Evolutionary conservation across 768 basidiomycete genomes (phyloP), one percentile per base, ranked within the genome.

Genomic region (Macrolepiota fuliginosa): DNA sequence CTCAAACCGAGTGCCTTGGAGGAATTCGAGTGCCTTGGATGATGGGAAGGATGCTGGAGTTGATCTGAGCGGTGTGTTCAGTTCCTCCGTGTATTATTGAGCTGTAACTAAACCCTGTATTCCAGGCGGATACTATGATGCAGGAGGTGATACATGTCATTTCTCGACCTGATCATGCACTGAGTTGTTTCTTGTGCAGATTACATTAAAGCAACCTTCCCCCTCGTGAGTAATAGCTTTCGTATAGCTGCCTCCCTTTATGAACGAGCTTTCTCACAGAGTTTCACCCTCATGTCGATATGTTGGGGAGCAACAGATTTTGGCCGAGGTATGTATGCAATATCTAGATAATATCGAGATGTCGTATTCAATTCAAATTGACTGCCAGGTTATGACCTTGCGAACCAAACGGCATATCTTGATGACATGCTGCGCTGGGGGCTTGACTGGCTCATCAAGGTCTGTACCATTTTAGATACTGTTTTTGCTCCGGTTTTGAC

Each of bases 381-480:
- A 53, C 15, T 49, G 11, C 19, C 56, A 89, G 91, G 90, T 15
- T 97, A 95, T 69, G 92, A 94, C 65, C 66, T 85, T 54, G 86
- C 92, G 56, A 91, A 92, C 56, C 94, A 96, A 74, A 93, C 94
- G 0, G 83, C 86, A 2, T 97, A 96, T 72, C 84, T 97, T n/a
- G 96, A 97, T 67, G 84, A 85, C 63, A 94, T 91, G 80, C 76
- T 96, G 56, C 85, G 94, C 62, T 96, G 92, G 92, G 89, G 94
- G 25, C 82, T 94, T 49, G 90, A 94, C 73, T 97, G 94, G 93
- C 76, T 96, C 54, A 92, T 96, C 56, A 93, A 92, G 79, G 94
- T 89, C 60, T 63, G 78, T 55, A 9, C 37, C 52, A 22, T 56
- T 50, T 17, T 61, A 37, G 63, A 19, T 37, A 45, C 24, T 40